Base-by-base conservation (phyloP, 768 basidiomycete species). In the Cystofilobasidium bisporidii region DNA sequence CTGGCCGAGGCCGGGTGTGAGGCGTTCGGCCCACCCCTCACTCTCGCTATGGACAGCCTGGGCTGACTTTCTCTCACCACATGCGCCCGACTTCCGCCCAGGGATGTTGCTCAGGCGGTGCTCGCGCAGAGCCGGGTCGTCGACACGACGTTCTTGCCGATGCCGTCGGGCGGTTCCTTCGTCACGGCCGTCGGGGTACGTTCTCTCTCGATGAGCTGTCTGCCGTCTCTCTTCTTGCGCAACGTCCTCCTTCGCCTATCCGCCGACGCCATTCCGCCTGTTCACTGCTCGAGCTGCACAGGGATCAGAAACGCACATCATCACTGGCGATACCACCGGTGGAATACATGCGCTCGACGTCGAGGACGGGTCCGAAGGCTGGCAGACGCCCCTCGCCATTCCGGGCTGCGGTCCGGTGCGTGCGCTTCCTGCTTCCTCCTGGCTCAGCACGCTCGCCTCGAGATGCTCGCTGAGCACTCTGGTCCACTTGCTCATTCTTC, bases 251-350 rank as follows among this genome's bases (percentile, higher is more conserved):
- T 22, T 56, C 36, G 36, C 22, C n/a, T n/a, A n/a, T n/a, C 17
- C 33, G 11, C 26, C 24, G 8, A 40, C 2, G 20, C 17, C 40
- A 12, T 38, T 33, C n/a, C 43, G 43, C 43, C 14, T 17, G 10
- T 11, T 15, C 4, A 6, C 53, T 56, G 26, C n/a, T 24, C 53
- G 8, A 28, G 20, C 53, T 32, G 30, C n/a, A n/a, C 32, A 28
- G 11, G 3, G 38, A 10, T 12, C 22, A 24, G 18, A 11, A 15
- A 47, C 36, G 0, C 41, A 41, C 30, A 36, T 60, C 11, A n/a
- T 66, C 32, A 48, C 48, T 18, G 65, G 65, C 11, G 56, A 53
- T 47, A 38, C 32, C 5, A 38, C 58, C 5, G 65, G 65, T 12
- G 3, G 32, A 17, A 20, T 66, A 3, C 48, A 66, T 26, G 26